Evolutionary conservation across 305 asterid genomes (phyloP), one percentile per base, ranked within the genome.

Genomic region (Fraxinus albicans): DNA sequence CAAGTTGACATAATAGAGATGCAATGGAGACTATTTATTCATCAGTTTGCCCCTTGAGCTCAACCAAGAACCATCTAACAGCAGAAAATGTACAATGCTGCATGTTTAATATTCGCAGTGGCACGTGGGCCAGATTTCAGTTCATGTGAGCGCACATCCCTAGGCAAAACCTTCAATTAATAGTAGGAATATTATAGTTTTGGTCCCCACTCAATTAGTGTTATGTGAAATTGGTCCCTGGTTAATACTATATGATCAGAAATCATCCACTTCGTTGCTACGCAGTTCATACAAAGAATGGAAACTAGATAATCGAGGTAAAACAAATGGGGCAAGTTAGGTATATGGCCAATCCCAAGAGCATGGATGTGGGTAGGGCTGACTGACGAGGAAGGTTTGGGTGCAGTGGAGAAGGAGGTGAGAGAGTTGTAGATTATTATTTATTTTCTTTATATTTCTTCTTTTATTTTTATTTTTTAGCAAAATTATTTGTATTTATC

Each of bases 141-240:
- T 80, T 84, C 84, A 73, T 67, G 84, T 86, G 87, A 85, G 73
- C 93, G 86, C 93, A 23, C 89, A 86, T 83, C 85, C 82, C 88
- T 36, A 83, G 36, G 82, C 73, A 34, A 76, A 15, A 58, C 21
- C 58, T 29, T 47, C 78, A 77, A 84, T 86, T 53, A 87, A 78
- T 80, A 34, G 1, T 76, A 31, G 13, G 47, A 69, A 33, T 33
- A 13, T 15, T 72, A 17, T 34, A 33, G 15, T 69, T 31, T 40
- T 31, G 25, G 77, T 72, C 77, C 76, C 44, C 77, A 13, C 2
- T 12, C 21, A 3, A 70, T 33, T 13, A 15, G 13, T 72, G 77
- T 17, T 17, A 33, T 34, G 12, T 8, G 13, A 31, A 72, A 34
- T 6, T 72, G 77, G 27, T 33, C 75, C 8, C 3, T 29, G 0